Evolutionary conservation across 495 filamentous ascomycete genomes (phyloP).

Genomic region (Podospora pseudocomata): DNA sequence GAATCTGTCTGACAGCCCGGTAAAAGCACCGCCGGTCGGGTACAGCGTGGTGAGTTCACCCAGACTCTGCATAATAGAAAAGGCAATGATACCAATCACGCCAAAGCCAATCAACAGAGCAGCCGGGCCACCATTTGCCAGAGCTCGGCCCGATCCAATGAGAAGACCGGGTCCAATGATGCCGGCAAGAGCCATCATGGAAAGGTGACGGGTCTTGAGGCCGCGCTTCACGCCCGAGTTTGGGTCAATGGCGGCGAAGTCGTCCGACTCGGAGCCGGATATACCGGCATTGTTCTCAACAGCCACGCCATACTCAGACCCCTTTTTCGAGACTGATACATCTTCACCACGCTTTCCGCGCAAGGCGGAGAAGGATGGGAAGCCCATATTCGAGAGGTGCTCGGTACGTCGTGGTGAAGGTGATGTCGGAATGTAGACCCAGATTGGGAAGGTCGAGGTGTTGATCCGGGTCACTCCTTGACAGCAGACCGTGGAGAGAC

Average conservation of each 20-base stretch:
- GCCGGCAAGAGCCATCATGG: conserved; percentile 66
- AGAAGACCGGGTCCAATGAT: conserved; percentile 55
- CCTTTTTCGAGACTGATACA: not conserved
- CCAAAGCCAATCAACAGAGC: conserved; percentile 63
- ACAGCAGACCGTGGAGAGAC: not conserved
- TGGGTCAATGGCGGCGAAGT: conserved; percentile 46
- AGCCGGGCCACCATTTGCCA: conserved; percentile 58
- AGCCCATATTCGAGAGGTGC: not conserved
- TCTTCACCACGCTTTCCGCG: not conserved
- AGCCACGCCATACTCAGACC: not conserved
- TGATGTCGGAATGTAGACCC: not conserved
- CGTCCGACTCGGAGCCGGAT: conserved; percentile 27
- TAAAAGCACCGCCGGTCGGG: conserved; percentile 59
- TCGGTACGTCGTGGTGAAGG: not conserved
- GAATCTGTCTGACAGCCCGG: conserved; percentile 63
- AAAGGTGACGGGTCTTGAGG: conserved; percentile 65
- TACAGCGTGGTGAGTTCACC: conserved; percentile 40
- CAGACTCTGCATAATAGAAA: conserved; percentile 44
- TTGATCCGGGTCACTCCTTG: not conserved
- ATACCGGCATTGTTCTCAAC: conserved; percentile 6
- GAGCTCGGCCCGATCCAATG: conserved; percentile 58
- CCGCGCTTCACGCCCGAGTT: conserved; percentile 49
- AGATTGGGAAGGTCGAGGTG: not conserved
- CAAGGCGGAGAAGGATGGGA: not conserved
- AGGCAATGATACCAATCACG: conserved; percentile 63